Evolutionary conservation across 2,329 filamentous ascomycete genomes (phyloP).

Genomic region (Shiraia sp.): DNA sequence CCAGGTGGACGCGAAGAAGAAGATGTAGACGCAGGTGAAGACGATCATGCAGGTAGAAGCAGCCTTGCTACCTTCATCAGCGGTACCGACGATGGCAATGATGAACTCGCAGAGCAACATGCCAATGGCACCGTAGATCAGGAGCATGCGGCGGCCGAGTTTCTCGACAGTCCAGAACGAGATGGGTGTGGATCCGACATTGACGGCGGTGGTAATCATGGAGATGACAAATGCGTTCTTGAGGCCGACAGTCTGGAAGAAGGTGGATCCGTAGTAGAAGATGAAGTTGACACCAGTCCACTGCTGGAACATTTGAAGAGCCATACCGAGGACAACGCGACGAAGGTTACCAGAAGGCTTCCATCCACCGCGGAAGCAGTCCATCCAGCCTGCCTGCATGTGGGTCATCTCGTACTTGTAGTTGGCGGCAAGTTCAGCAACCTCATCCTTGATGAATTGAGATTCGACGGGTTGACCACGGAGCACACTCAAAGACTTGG

Average conservation of each 20-base stretch:
- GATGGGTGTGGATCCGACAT: slow-evolving; percentile 81
- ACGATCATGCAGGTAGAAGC: slow-evolving; percentile 67
- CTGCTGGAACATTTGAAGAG: slow-evolving; percentile 57
- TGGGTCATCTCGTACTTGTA: slow-evolving; percentile 71
- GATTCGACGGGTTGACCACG: slow-evolving; percentile 75
- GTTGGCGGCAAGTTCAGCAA: slow-evolving; percentile 87
- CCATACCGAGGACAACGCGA: slow-evolving; percentile 52
- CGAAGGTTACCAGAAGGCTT: slow-evolving; percentile 57
- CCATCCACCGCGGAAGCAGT: slow-evolving; percentile 63
- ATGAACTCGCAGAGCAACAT: slow-evolving; percentile 90
- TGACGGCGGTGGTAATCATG: slow-evolving; percentile 85
- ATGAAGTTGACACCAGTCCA: slow-evolving; percentile 85
- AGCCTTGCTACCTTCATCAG: slow-evolving; percentile 49
- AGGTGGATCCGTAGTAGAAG: slow-evolving; percentile 68
- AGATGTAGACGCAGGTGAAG: slow-evolving; percentile 91
- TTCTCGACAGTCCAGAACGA: slow-evolving; percentile 87
- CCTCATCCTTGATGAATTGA: slow-evolving; percentile 75
- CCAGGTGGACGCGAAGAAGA: slow-evolving; percentile 90
- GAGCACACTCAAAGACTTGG: slow-evolving; percentile 65
- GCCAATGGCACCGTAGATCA: slow-evolving; percentile 76
- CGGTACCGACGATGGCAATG: slow-evolving; percentile 68
- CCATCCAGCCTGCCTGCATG: slow-evolving; percentile 67
- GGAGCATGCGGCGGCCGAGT: slow-evolving; percentile 77
- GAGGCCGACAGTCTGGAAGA: slow-evolving; percentile 80
- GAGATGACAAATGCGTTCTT: slow-evolving; percentile 79